Evolutionary conservation across 208 protist genomes (phyloP), one percentile per base, ranked within the genome.

Genomic region (Novymonas esmeraldas): DNA sequence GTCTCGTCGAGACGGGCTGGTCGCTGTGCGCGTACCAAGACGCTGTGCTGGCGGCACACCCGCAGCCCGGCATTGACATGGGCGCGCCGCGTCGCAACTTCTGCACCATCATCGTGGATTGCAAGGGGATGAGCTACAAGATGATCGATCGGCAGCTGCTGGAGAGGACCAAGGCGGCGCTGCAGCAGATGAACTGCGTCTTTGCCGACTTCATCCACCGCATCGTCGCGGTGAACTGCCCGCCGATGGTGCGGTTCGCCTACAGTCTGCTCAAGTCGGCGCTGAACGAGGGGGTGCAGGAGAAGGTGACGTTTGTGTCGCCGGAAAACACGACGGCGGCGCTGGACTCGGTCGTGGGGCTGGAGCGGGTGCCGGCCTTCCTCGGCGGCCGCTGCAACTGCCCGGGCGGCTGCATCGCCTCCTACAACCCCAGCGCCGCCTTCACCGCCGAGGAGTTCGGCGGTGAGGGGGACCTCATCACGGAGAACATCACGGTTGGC

Each of bases 371-470:
- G 26, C 86, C 86, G 0, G 60, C 45, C 5, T 89, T 89, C 49
- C 74, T 92, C 20, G 86, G 86, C 13, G 86, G 86, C 46, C 56
- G 70, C 2, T 92, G 86, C 70, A 54, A 76, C 29, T 92, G 86
- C 71, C 60, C 69, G 36, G 72, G 67, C 33, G 64, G 79, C 58
- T 92, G 85, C 64, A 66, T 87, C n/a, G 64, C 61, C 14, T 70
- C 54, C 54, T 82, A 59, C 67, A 76, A 87, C 55, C 75, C 85
- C 6, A 55, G 77, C 22, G 44, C 70, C 33, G 36, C 44, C 26
- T 50, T 65, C 39, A 66, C 46, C 33, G 34, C 55, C n/a, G 58
- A 70, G 61, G 72, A 78, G 45, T 46, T 73, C 9, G 73, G 68
- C 36, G 64, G 69, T n/a, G 63, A 74, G 11, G 79, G 73, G 7